Evolutionary conservation across 2,329 filamentous ascomycete species (phyloP).

Genomic region (Dichotomopilus funicola): DNA sequence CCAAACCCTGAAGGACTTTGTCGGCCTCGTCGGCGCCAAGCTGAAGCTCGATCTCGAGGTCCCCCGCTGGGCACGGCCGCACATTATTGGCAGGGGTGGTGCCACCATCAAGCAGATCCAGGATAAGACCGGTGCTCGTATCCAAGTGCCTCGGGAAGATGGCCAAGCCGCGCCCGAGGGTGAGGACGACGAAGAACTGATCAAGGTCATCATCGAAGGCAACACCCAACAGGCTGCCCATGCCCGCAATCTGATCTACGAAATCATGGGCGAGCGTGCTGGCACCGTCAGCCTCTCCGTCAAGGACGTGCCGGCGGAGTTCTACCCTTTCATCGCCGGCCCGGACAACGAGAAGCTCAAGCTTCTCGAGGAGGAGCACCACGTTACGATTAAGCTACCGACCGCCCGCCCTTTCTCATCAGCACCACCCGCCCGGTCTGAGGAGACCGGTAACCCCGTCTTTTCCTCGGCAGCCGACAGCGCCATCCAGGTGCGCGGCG

Average conservation of each 20-base stretch:
- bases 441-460: constrained; percentile 49
- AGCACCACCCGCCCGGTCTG: constrained; percentile 57
- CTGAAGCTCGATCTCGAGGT: constrained; percentile 75
- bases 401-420: constrained; percentile 70
- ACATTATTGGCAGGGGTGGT: constrained; percentile 90
- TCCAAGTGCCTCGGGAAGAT: constrained; percentile 84
- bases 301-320: constrained; percentile 79
- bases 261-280: constrained; percentile 80
- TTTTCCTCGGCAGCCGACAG: constrained; percentile 68
- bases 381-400: constrained; percentile 76
- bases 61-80: constrained; percentile 73
- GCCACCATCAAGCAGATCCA: constrained; percentile 85
- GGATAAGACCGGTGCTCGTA: constrained; percentile 80
- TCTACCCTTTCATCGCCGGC: constrained; percentile 91
- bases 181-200: constrained; percentile 73
- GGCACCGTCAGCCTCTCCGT: constrained; percentile 76
- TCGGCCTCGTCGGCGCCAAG: constrained; percentile 80
- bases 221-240: constrained; percentile 82
- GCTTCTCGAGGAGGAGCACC: constrained; percentile 64
- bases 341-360: constrained; percentile 62
- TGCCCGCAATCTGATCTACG: constrained; percentile 75
- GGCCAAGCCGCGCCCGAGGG: constrained; percentile 47
- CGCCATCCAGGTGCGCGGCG: constrained; percentile 79
- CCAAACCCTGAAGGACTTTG: constrained; percentile 82
- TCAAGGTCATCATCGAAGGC: constrained; percentile 85